Base-by-base conservation (phyloP, 805 yeast genomes). In the Cyberlindnera saturnus region DNA sequence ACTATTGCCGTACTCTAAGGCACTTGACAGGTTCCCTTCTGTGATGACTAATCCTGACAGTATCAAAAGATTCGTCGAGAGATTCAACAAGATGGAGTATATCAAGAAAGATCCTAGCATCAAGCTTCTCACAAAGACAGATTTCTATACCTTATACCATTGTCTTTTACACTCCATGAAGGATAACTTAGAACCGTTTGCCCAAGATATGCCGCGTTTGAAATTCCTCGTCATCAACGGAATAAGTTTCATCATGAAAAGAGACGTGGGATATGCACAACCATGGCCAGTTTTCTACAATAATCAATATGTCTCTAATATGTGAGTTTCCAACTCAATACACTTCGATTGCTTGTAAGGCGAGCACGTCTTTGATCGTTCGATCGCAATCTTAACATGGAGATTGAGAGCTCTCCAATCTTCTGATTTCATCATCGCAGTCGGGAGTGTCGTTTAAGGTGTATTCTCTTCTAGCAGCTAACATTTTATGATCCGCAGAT, bases 41-140 rank as follows among this genome's bases (percentile, higher is more conserved):
- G 73, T 69, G 4, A 59, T 67, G 38, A 69, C 74, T 0, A 69
- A 66, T 23, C 64, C 69, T 14, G 69, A 66, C 61, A 61, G 59
- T 43, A 45, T 67, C 32, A 53, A 59, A 45, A 52, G 43, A 48
- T 65, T 56, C 59, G 53, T 43, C 38, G 40, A 29, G 37, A 50
- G 50, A 50, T 66, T 49, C 56, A 44, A 66, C 39, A 42, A 53
- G 3, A 39, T 43, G 26, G 14, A 17, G 8, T 20, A 28, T 9
- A 15, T 15, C 23, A 23, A 23, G 28, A 23, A 23, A 23, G 28
- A 23, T 10, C 28, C 28, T 3, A 23, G 28, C 20, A 28, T n/a
- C 26, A 15, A 11, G 14, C 18, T 63, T 10, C 44, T 66, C 23
- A 57, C 58, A 1, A 50, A 53, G 36, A 42, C 49, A 7, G 72